Evolutionary conservation across 352 stramenopile species (phyloP).

Genomic region (Phytophthora fragariae): DNA sequence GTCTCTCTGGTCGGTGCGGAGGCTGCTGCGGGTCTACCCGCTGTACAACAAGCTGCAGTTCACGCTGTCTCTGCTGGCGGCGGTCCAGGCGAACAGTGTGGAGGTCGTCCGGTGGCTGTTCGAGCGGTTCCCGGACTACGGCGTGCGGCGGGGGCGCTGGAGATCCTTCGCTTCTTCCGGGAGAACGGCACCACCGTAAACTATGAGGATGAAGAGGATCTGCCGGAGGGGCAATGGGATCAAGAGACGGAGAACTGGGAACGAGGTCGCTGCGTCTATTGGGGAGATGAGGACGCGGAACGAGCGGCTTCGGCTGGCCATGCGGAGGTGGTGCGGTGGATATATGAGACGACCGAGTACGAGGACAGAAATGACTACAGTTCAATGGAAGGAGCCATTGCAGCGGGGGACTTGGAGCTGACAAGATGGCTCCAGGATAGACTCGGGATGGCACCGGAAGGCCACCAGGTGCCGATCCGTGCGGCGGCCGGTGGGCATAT

Average conservation of each 20-base stretch:
- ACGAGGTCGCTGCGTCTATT: neutral
- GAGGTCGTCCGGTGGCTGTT: constrained; percentile 25
- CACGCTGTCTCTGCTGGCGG: constrained; percentile 11
- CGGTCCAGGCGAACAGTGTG: constrained; percentile 10
- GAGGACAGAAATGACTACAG: neutral
- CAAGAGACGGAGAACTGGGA: neutral
- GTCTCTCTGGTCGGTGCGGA: constrained; percentile 18
- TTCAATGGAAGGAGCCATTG: neutral
- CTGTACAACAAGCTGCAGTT: constrained; percentile 20
- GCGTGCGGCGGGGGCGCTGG: neutral
- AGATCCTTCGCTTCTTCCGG: too few species aligned
- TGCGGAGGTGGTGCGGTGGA: neutral
- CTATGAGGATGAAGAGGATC: neutral
- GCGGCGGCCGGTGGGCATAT: neutral
- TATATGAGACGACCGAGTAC: neutral
- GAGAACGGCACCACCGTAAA: too few species aligned
- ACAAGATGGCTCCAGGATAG: neutral
- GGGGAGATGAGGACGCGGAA: neutral
- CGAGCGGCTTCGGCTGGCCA: neutral
- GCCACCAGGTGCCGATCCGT: neutral
- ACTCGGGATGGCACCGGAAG: neutral
- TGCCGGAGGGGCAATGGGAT: neutral
- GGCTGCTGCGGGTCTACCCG: constrained; percentile 4
- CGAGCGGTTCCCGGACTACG: constrained; percentile 15
- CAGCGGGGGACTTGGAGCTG: neutral